These are phyloP conservation scores for Cystobasidiopsis lactophilus DNA, from an alignment of 768 basidiomycete species.

Conservation along the genomic window DNA sequence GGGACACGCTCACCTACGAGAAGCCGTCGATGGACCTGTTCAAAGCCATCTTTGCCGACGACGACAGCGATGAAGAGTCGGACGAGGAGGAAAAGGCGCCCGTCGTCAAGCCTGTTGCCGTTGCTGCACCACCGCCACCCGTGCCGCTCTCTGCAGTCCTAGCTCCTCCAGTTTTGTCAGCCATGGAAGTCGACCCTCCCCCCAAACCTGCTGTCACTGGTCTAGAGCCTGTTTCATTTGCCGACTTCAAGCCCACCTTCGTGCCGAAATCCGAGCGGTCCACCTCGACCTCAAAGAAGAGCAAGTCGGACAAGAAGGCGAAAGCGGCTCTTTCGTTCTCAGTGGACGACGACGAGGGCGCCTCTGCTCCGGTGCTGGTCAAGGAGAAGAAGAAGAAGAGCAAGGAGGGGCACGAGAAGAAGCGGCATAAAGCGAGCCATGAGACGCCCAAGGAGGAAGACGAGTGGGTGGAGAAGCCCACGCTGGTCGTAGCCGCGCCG, in stretches of 20 bases:
- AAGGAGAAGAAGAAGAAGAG: conserved; percentile 16
- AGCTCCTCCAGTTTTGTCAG: background rate
- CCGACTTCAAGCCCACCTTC: conserved; percentile 77
- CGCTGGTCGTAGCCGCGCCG: too few species aligned
- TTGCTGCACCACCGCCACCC: conserved; percentile 18
- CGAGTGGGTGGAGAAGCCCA: conserved; percentile 20
- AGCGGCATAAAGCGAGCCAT: background rate
- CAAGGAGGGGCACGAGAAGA: conserved; percentile 26
- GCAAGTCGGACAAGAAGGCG: conserved; percentile 32
- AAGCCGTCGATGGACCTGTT: conserved; percentile 79
- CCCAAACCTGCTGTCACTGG: conserved; percentile 8
- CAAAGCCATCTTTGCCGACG: conserved; percentile 93
- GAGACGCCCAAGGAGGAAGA: conserved; percentile 6
- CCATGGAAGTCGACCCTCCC: background rate
- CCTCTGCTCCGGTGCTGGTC: conserved; percentile 19
- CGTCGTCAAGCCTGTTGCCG: conserved; percentile 4
- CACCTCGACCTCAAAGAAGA: conserved; percentile 28
- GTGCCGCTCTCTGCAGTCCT: background rate
- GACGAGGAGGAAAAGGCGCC: conserved; percentile 32
- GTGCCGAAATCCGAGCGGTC: conserved; percentile 30
- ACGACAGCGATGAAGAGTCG: conserved; percentile 64
- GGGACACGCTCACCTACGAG: conserved; percentile 67
- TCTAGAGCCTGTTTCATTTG: conserved; percentile 18
- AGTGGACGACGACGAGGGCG: conserved; percentile 40
- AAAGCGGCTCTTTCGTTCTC: conserved; percentile 53